phyloP scores from a whole-genome alignment of 176 grass and related monocot species.

The Carex myosuroides region DNA sequence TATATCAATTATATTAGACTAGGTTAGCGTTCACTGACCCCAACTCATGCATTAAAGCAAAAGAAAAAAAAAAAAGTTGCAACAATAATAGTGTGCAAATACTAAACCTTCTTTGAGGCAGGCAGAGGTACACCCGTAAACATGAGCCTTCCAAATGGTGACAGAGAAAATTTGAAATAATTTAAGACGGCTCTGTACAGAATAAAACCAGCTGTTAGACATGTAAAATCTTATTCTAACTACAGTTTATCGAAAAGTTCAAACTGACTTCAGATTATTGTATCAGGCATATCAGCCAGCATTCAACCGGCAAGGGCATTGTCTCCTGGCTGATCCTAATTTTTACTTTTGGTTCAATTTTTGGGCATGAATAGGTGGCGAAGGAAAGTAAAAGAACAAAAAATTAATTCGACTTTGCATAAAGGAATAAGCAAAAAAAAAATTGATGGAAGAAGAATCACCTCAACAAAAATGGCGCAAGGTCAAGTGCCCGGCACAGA shows the following conservation, averaged over 20 bases:
- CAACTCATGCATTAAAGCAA: neutral
- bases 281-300: neutral
- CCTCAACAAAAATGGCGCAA: conserved; percentile 62
- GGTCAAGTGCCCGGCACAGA: conserved; percentile 60
- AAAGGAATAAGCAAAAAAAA: neutral
- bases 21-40: neutral
- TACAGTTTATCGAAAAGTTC: no score
- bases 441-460: conserved; percentile 15
- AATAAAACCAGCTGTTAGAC: conserved; percentile 13
- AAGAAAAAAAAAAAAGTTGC: neutral
- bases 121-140: conserved; percentile 16
- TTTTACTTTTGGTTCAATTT: neutral
- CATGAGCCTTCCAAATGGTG: conserved; percentile 62
- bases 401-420: neutral
- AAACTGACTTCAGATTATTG: no score
- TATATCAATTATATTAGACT: conserved; percentile 1
- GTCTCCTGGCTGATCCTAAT: neutral
- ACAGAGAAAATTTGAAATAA: conserved; percentile 70
- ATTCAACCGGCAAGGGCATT: neutral
- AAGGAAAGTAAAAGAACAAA: no score
- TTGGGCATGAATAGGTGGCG: neutral
- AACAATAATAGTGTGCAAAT: conserved; percentile 18
- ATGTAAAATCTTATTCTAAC: no score
- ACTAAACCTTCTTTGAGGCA: conserved; percentile 41
- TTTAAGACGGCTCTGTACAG: conserved; percentile 46